Base-by-base conservation (phyloP, 2,329 filamentous ascomycete genomes). In the Pezicula carpinea region DNA sequence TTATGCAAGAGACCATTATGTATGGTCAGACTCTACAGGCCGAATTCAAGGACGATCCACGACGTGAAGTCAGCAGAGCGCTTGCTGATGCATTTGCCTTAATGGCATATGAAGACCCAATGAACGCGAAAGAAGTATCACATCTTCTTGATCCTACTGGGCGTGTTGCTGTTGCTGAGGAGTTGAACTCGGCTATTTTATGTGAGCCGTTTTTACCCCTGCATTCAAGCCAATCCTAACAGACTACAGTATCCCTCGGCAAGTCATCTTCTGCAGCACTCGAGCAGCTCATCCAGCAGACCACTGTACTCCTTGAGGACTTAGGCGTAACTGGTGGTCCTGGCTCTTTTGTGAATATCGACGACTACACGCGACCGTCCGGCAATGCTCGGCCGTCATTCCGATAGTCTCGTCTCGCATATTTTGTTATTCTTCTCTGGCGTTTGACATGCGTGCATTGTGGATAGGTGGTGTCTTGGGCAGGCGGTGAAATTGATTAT, bases 131-230 rank as follows among this genome's bases (percentile, higher is more conserved):
- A 41, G 80, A 85, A 49, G 78, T 96, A 49, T 83, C 85, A 14
- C 85, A 89, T 61, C 70, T 96, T 50, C 72, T 99, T 48, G 88
- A 95, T 59, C 75, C 79, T 33, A 80, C 78, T 44, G 89, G 88
- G 1, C 75, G 93, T 36, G 80, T 83, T 15, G 75, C 81, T 15
- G 89, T 97, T 34, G 91, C 91, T 7, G 93, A 99, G 69, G 91
- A 96, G 66, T 73, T 99, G 47, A 97, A 97, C 66, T 88, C 89
- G 51, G 91, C 89, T 39, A 96, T 99, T 58, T 67, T 99, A 72
- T 71, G 83, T 75, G 46, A 46, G 56, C 51, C 49, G 40, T 44
- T 36, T 49, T 19, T 18, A 26, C n/a, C 48, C 42, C 22, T 43
- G 18, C 39, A 18, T 34, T 39, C 33, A 26, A 23, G 21, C 43